These are phyloP conservation scores for Spiromastix sp. DNA, from an alignment of 2,329 filamentous ascomycete genomes.

Conservation along the genomic window DNA sequence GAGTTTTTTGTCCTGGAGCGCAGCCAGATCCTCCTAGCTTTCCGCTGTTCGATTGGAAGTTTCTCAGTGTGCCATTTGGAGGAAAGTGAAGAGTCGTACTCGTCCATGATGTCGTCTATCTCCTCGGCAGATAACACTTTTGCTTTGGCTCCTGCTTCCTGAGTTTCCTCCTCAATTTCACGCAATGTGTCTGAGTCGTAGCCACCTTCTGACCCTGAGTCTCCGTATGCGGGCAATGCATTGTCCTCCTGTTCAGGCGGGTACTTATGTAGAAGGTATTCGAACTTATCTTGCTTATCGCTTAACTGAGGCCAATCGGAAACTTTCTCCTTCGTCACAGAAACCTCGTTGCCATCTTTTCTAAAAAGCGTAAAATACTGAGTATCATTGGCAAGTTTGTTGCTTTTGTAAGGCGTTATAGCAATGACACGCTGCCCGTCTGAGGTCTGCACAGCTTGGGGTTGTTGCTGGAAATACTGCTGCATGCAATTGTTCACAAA, in stretches of 20 bases:
- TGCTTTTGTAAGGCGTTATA: constrained; percentile 18
- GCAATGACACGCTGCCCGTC: constrained; percentile 16
- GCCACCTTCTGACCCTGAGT: constrained; percentile 43
- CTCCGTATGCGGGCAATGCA: constrained; percentile 42
- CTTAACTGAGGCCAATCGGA: constrained; percentile 20
- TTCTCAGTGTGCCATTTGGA: constrained; percentile 50
- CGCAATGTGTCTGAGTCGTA: constrained; percentile 50
- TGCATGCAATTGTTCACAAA: constrained; percentile 23
- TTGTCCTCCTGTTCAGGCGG: constrained; percentile 32
- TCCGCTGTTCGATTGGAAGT: constrained; percentile 44
- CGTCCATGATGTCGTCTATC: constrained; percentile 44
- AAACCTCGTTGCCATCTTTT: constrained; percentile 15
- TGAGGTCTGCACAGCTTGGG: constrained; percentile 13
- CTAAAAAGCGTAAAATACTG: constrained; percentile 22
- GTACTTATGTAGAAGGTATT: constrained; percentile 34
- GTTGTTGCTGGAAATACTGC: constrained; percentile 19
- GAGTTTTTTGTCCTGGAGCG: constrained; percentile 37
- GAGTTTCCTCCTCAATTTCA: constrained; percentile 50
- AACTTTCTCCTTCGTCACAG: constrained; percentile 18
- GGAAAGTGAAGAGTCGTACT: constrained; percentile 42
- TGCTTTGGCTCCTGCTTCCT: constrained; percentile 12
- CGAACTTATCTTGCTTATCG: constrained; percentile 15
- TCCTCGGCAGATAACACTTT: constrained; percentile 35
- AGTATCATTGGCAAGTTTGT: constrained; percentile 6
- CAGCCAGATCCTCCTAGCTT: constrained; percentile 53